Percentiles rank a stretch among this genome's conserved stretches.
Evolutionary conservation across 257 asterid species (phyloP).

Genomic region (Penstemon barbatus): DNA sequence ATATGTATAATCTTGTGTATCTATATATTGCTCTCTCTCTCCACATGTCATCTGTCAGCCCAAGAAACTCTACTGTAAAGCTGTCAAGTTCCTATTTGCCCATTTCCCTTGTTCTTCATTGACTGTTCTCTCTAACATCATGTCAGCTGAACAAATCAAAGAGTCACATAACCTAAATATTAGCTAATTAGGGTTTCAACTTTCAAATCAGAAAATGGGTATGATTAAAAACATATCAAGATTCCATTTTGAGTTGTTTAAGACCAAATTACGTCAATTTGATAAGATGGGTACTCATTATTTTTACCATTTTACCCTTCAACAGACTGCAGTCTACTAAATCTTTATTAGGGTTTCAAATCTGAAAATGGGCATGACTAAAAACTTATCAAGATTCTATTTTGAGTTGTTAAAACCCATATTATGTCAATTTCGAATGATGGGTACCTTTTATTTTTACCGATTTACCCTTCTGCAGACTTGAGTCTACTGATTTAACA

Average conservation of each 20-base stretch:
- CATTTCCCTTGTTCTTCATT: conserved; percentile 25
- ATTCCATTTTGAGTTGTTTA: conserved; percentile 33
- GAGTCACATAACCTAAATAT: conserved; percentile 36
- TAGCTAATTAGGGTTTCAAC: conserved; percentile 57
- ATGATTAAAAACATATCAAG: conserved; percentile 23
- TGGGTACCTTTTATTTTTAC: conserved; percentile 29
- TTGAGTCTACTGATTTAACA: conserved; percentile 13
- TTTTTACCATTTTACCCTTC: conserved; percentile 27
- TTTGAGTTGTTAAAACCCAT: conserved; percentile 28
- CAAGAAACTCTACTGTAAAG: conserved; percentile 36
- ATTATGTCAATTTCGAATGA: conserved; percentile 25
- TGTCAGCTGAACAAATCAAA: conserved; percentile 49
- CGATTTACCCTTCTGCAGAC: conserved; percentile 33
- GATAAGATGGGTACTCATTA: conserved; percentile 21
- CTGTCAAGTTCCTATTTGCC: conserved; percentile 54
- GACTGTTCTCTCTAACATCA: conserved; percentile 38
- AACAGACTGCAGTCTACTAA: too few relatives aligned
- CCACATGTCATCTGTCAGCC: conserved; percentile 56
- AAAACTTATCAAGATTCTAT: conserved; percentile 28
- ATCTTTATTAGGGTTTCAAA: conserved; percentile 50
- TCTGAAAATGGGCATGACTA: conserved; percentile 27
- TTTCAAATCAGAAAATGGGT: conserved; percentile 36
- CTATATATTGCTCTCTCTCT: not conserved
- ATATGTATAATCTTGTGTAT: too few relatives aligned
- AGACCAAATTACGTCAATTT: conserved; percentile 24